Evolutionary conservation across 1,284 basidiomycete species (phyloP).

Genomic region (Mycosarcoma mackinlayi): DNA sequence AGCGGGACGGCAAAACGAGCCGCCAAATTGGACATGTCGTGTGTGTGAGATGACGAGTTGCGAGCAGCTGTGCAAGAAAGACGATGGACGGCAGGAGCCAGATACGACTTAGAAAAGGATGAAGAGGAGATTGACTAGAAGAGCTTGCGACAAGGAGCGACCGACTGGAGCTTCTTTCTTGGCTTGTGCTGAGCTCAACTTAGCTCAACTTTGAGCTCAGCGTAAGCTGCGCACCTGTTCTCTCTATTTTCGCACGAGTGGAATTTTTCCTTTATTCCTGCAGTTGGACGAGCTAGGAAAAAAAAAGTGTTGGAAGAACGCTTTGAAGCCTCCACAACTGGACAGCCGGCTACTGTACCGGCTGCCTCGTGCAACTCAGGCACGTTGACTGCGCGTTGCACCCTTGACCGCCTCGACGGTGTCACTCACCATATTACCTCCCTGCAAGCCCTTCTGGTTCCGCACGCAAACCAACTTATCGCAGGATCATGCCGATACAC

Average conservation of each 20-base stretch:
- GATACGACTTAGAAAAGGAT: background rate
- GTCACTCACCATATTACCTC: background rate
- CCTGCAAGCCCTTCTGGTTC: background rate
- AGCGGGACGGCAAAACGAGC: constrained; percentile 65
- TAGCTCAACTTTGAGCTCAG: constrained; percentile 14
- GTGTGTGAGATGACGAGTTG: background rate
- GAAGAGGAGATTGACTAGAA: background rate
- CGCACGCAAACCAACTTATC: background rate
- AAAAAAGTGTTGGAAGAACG: constrained; percentile 4
- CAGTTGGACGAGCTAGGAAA: too few relatives aligned
- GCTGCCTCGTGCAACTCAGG: too few relatives aligned
- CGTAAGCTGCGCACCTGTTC: constrained; percentile 20
- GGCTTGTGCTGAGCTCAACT: constrained; percentile 49
- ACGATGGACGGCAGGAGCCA: background rate
- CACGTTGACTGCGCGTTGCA: too few relatives aligned
- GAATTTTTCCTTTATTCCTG: constrained; percentile 2
- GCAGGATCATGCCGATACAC: constrained; percentile 4
- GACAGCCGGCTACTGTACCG: background rate
- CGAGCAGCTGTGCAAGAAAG: too few relatives aligned
- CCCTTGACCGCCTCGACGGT: background rate
- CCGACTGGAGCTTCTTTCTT: constrained; percentile 7
- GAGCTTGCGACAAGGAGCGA: background rate
- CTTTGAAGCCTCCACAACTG: constrained; percentile 4
- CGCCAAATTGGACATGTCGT: constrained; percentile 45
- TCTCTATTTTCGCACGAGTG: constrained; percentile 20